These are phyloP conservation scores for Bimuria novae-zelandiae DNA, from an alignment of 2,329 filamentous ascomycete genomes.

Conservation along the genomic window DNA sequence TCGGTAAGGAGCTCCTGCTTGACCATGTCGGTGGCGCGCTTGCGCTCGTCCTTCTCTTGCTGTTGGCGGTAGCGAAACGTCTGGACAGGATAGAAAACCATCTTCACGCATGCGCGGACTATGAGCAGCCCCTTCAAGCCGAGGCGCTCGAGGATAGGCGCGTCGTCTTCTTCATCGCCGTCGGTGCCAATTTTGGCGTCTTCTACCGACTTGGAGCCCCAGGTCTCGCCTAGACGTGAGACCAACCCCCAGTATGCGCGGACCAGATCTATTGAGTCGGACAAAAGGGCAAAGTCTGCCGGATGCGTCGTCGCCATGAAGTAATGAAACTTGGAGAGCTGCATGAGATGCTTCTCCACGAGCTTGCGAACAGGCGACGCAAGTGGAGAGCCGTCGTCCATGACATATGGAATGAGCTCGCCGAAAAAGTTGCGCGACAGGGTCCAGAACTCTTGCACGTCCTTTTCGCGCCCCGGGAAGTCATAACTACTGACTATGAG, in stretches of 20 bases:
- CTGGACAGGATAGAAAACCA: constrained; percentile 79
- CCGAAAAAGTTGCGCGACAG: constrained; percentile 75
- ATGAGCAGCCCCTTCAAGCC: constrained; percentile 82
- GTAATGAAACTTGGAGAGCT: constrained; percentile 89
- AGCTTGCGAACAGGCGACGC: constrained; percentile 59
- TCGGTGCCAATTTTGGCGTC: constrained; percentile 51
- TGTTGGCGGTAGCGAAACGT: constrained; percentile 82
- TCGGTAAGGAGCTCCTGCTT: constrained; percentile 76
- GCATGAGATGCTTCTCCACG: constrained; percentile 84
- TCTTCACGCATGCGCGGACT: constrained; percentile 79
- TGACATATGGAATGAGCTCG: constrained; percentile 70
- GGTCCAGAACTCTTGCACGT: constrained; percentile 80
- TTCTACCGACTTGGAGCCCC: constrained; percentile 57
- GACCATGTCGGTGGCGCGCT: constrained; percentile 69
- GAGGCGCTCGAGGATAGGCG: constrained; percentile 73
- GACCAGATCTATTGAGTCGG: constrained; percentile 76
- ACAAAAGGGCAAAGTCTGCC: constrained; percentile 80
- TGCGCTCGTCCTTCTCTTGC: constrained; percentile 76
- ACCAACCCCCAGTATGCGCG: constrained; percentile 86
- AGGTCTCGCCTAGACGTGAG: constrained; percentile 75
- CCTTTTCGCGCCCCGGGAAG: constrained; percentile 75
- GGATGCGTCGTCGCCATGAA: constrained; percentile 82
- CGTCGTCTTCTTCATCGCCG: constrained; percentile 53
- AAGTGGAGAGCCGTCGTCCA: constrained; percentile 60
- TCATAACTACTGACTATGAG: constrained; percentile 83